phyloP scores from a whole-genome alignment of 1,139 yeast genomes.

The Lodderomyces jiufengensis region DNA sequence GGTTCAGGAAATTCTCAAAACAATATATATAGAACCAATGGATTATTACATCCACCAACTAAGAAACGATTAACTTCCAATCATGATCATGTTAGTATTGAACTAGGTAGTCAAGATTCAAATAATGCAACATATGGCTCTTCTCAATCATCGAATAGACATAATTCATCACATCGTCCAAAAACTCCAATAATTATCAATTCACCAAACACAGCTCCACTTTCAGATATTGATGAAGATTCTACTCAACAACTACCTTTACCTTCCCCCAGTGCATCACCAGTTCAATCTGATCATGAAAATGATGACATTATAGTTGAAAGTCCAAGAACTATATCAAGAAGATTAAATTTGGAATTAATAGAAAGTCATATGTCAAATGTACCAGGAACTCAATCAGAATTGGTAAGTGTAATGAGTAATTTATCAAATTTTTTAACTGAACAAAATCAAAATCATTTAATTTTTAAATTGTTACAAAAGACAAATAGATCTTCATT shows the following conservation, averaged over 20 bases:
- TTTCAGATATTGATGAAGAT: slow-evolving; percentile 38
- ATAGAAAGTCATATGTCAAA: slow-evolving; percentile 24
- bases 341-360: slow-evolving; percentile 1
- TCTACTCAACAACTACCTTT: slow-evolving; percentile 48
- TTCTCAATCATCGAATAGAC: neutral
- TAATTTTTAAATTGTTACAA: slow-evolving; percentile 64
- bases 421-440: slow-evolving; percentile 34
- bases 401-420: slow-evolving; percentile 35
- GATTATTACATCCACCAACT: slow-evolving; percentile 30
- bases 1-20: slow-evolving; percentile 15
- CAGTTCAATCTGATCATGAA: slow-evolving; percentile 36
- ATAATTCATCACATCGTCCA: too few relatives aligned
- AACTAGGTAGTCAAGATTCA: neutral
- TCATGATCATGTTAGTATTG: slow-evolving; percentile 1
- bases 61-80: slow-evolving; percentile 32
- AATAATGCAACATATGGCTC: slow-evolving; percentile 1
- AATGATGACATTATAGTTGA: slow-evolving; percentile 1
- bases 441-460: slow-evolving; percentile 37
- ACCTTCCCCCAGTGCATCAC: slow-evolving; percentile 71
- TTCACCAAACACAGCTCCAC: slow-evolving; percentile 36
- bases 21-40: slow-evolving; percentile 15
- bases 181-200: slow-evolving; percentile 31
- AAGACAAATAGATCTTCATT: slow-evolving; percentile 64
- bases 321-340: slow-evolving; percentile 1
- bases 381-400: slow-evolving; percentile 39